These are phyloP conservation scores for Termitomyces sp. DNA, from an alignment of 768 basidiomycete species.

Conservation along the genomic window DNA sequence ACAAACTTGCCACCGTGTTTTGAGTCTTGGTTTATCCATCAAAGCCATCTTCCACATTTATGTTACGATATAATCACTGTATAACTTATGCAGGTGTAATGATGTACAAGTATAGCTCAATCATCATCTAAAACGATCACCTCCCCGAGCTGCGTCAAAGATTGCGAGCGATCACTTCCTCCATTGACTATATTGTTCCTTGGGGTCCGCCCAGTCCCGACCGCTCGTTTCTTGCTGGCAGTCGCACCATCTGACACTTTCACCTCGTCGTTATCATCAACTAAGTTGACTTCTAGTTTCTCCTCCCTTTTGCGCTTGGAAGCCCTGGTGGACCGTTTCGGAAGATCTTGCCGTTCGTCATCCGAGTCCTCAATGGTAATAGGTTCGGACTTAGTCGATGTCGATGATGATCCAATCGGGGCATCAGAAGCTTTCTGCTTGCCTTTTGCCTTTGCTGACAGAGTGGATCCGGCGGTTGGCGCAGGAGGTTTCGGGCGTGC, in stretches of 20 bases:
- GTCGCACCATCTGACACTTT: conserved; percentile 12
- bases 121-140: conserved; percentile 38
- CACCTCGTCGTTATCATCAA: conserved; percentile 19
- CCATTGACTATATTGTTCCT: conserved; percentile 13
- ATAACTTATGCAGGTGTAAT: not conserved
- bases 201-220: conserved; percentile 12
- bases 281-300: conserved; percentile 23
- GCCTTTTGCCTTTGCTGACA: conserved; percentile 26
- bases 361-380: conserved; percentile 26
- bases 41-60: not conserved
- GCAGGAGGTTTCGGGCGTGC: conserved; percentile 31
- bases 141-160: conserved; percentile 24
- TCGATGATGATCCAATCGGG: conserved; percentile 9
- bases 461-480: conserved; percentile 4
- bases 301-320: conserved; percentile 31
- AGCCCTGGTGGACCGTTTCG: conserved; percentile 16
- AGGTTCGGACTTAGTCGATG: conserved; percentile 10
- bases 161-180: conserved; percentile 11
- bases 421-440: conserved; percentile 25
- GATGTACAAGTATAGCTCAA: not conserved
- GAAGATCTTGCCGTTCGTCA: conserved; percentile 12
- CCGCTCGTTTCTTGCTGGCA: conserved; percentile 16
- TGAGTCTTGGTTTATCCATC: not conserved
- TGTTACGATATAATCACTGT: not conserved
- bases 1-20: not conserved